phyloP scores from a whole-genome alignment of 2,329 filamentous ascomycete species.

The Ceratocystis destructans region DNA sequence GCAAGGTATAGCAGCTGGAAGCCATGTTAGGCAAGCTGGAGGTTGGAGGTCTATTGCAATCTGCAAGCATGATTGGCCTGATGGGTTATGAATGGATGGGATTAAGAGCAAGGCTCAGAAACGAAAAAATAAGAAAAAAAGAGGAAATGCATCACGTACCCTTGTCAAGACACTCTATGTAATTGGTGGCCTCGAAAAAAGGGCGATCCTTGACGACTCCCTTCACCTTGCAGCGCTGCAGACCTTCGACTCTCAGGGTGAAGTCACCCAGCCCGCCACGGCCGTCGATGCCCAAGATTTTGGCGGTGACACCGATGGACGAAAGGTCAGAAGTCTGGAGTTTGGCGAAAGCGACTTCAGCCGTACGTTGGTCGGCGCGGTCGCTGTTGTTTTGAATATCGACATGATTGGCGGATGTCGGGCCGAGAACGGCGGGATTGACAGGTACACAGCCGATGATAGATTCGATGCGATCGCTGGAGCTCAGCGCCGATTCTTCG shows the following conservation, averaged over 20 bases:
- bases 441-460: slow-evolving; percentile 83
- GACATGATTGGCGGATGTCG: slow-evolving; percentile 48
- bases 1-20: slow-evolving; percentile 5
- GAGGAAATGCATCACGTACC: slow-evolving; percentile 32
- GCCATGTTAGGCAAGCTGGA: not conserved
- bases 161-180: slow-evolving; percentile 52
- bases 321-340: slow-evolving; percentile 62
- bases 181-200: slow-evolving; percentile 71
- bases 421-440: slow-evolving; percentile 57
- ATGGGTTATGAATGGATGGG: slow-evolving; percentile 23
- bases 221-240: slow-evolving; percentile 61
- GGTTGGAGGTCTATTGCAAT: slow-evolving; percentile 4
- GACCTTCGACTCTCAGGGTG: slow-evolving; percentile 73
- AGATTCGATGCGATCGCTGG: slow-evolving; percentile 47
- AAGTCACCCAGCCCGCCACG: slow-evolving; percentile 57
- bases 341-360: slow-evolving; percentile 42
- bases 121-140: slow-evolving; percentile 9
- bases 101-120: slow-evolving; percentile 11
- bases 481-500: slow-evolving; percentile 56
- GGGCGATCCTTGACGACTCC: slow-evolving; percentile 63
- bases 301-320: slow-evolving; percentile 66
- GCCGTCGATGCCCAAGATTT: slow-evolving; percentile 63
- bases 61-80: slow-evolving; percentile 3
- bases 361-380: slow-evolving; percentile 35
- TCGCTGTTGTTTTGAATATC: slow-evolving; percentile 53